Conservation (phyloP, 2,329 filamentous ascomycete species). For the Apiospora koreana region DNA sequence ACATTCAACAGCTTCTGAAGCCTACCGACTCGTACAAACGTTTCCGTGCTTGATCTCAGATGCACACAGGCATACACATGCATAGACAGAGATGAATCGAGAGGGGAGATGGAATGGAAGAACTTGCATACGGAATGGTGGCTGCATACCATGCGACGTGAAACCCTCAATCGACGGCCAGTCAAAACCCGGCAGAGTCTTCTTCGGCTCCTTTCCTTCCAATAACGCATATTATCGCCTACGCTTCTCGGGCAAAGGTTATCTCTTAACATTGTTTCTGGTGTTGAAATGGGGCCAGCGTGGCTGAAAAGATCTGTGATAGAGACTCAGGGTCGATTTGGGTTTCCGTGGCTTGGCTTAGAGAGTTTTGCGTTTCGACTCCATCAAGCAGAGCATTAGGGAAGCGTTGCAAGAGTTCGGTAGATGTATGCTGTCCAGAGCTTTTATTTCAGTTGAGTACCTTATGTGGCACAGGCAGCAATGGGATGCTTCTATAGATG, state of each 20-base stretch:
- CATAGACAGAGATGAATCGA: background rate
- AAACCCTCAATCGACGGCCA: background rate
- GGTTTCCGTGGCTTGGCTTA: background rate
- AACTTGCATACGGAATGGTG: background rate
- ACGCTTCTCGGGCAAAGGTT: background rate
- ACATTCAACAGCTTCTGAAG: slow-evolving; percentile 3
- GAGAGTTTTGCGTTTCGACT: background rate
- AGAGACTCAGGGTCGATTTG: background rate
- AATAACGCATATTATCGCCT: too few relatives aligned
- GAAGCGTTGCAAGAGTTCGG: background rate
- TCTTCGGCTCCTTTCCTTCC: background rate
- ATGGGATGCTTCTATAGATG: too few relatives aligned
- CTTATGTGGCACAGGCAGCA: too few relatives aligned
- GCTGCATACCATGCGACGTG: too few relatives aligned
- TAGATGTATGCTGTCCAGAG: background rate
- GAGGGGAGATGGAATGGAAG: background rate
- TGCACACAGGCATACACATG: background rate
- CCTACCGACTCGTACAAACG: slow-evolving; percentile 9
- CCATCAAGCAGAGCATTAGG: background rate
- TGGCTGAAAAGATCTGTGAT: background rate
- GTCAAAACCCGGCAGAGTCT: background rate
- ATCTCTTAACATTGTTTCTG: background rate
- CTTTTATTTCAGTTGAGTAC: too few relatives aligned
- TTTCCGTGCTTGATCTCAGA: background rate
- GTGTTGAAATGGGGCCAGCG: background rate